A percentile compares a stretch with the other conserved stretches of the same genome.
phyloP scores from a whole-genome alignment of 169 alveolate genomes.

The Perkinsus olseni region DNA sequence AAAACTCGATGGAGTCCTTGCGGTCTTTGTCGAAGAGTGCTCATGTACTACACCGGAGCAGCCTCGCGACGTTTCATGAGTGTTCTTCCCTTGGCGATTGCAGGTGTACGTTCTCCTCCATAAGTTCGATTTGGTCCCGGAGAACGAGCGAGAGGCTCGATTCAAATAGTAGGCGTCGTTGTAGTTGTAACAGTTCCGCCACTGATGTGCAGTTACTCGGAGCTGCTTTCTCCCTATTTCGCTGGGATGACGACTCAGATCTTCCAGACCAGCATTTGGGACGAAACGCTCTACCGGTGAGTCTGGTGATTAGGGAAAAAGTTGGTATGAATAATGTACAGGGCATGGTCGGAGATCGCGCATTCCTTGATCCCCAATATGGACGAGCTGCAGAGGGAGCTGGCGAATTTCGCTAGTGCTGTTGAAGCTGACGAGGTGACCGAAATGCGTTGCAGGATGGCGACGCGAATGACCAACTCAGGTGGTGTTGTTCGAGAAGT shows the following conservation, averaged over 20 bases:
- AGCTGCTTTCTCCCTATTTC: background rate
- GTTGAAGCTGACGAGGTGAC: constrained; percentile 70
- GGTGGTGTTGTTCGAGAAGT: constrained; percentile 81
- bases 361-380: constrained; percentile 70
- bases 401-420: constrained; percentile 58
- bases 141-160: constrained; percentile 55
- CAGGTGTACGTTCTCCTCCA: constrained; percentile 74
- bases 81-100: background rate
- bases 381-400: constrained; percentile 49
- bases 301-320: background rate
- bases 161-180: constrained; percentile 22
- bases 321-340: constrained; percentile 29
- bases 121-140: constrained; percentile 76
- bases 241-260: constrained; percentile 31
- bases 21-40: constrained; percentile 72
- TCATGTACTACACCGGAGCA: constrained; percentile 7
- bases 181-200: no score
- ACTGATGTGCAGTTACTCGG: background rate
- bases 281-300: constrained; percentile 55
- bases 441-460: background rate
- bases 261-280: constrained; percentile 84
- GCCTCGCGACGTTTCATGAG: no score
- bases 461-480: background rate
- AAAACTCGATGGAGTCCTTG: constrained; percentile 63
- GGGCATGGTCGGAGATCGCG: constrained; percentile 84